These are phyloP conservation scores for Candida insectalens DNA, from an alignment of 805 yeast genomes.

Conservation along the genomic window DNA sequence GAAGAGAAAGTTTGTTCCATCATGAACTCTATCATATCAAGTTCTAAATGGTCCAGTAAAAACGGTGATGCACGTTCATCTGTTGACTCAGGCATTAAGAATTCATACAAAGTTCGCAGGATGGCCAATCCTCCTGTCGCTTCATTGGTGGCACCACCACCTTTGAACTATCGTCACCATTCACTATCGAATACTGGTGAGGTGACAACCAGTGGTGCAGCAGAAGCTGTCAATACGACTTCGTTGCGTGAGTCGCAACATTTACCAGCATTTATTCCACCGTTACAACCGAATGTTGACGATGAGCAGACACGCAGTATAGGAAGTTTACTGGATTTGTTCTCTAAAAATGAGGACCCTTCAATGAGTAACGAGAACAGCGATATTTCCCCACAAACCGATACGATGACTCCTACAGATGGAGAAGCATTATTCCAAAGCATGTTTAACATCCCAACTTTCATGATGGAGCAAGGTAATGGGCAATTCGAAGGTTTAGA, in stretches of 20 bases:
- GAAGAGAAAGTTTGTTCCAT: background rate
- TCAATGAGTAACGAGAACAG: conserved; percentile 4
- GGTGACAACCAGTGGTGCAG: no score
- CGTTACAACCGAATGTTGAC: no score
- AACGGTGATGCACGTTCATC: background rate
- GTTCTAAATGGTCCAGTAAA: no score
- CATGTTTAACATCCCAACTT: conserved; percentile 23
- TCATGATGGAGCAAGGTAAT: conserved; percentile 16
- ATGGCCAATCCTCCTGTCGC: conserved; percentile 6
- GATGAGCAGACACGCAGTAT: no score
- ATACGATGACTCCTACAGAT: no score
- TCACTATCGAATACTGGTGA: no score
- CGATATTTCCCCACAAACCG: no score
- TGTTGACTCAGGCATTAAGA: background rate
- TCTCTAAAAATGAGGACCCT: conserved; percentile 1
- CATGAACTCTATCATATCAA: background rate
- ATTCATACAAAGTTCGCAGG: background rate
- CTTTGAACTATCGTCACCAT: conserved; percentile 2
- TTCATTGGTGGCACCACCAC: conserved; percentile 8
- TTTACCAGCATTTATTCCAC: no score
- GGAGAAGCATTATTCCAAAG: conserved; percentile 19
- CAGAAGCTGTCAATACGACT: no score
- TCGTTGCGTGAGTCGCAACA: no score
- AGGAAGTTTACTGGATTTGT: conserved; percentile 1
- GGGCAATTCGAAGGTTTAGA: no score